Evolutionary conservation across 176 grass and related monocot genomes (phyloP), one percentile per base, ranked within the genome.

Genomic region (Cenchrus americanus): DNA sequence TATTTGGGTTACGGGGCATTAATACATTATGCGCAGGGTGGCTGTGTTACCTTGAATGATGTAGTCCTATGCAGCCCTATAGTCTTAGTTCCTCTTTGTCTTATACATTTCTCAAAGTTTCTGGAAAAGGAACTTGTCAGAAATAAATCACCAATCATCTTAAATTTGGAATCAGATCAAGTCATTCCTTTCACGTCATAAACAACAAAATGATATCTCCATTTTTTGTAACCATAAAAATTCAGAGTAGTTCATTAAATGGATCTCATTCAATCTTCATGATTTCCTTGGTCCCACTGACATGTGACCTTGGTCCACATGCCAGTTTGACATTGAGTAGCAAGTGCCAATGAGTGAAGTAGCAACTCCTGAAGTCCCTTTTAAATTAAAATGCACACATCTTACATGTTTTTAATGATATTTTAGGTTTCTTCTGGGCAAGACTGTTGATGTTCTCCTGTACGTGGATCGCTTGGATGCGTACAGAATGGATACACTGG

Each of bases 401-500:
- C 83, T 71, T 66, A 73, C 34, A 84, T 73, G 30, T 66, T 81
- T 15, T 69, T 42, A 7, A 80, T 66, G 18, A 30, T 58, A 71
- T 85, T 57, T 15, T 78, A 96, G 97, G 80, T 99, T 96, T 92
- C 89, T 99, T 76, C 90, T 99, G 74, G 92, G 93, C 65, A 99
- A 96, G 81, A 99, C 93, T 71, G 94, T 96, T 52, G 93, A 99
- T 83, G 88, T 98, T 77, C 96, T 98, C 75, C 82, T 98, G 34
- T 98, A 93, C 30, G 91, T 98, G 43, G 96, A 98, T 63, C 89
- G 93, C 54, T 88, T 98, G 82, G 96, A 98, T 90, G 87, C 91
- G 26, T 98, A 98, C 75, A 89, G 93, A 82, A 90, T 98, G 86
- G 93, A 98, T 80, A 90, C 73, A 18, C 67, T 95, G 73, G 96